Conservation (phyloP, 306 rosid genomes). For the Argentina anserina region DNA sequence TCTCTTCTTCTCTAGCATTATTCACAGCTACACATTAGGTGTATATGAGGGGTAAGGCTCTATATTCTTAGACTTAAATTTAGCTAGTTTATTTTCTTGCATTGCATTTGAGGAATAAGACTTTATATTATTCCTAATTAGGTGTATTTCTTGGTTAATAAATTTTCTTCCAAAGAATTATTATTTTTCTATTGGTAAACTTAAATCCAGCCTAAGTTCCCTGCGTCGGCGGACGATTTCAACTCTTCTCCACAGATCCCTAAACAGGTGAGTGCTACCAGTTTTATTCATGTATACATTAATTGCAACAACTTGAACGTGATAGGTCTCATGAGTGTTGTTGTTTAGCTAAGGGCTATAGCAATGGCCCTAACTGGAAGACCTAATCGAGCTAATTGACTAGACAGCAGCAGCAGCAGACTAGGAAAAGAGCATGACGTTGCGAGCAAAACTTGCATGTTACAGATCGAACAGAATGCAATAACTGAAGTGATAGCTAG, state of each 20-base stretch:
- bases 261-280: background rate
- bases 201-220: too few species aligned
- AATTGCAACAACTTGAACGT: background rate
- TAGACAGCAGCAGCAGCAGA: background rate
- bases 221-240: too few species aligned
- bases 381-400: background rate
- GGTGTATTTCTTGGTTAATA: too few species aligned
- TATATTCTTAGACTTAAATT: too few species aligned
- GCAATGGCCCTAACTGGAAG: background rate
- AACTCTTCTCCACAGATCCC: background rate
- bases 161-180: too few species aligned
- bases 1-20: too few species aligned
- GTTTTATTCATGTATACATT: background rate
- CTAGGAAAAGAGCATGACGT: slow-evolving; percentile 2
- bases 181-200: too few species aligned
- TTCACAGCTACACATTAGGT: too few species aligned
- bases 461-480: background rate
- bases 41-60: too few species aligned
- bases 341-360: background rate
- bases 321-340: background rate
- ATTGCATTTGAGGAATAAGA: too few species aligned
- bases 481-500: background rate
- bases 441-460: background rate
- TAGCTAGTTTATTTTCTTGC: too few species aligned
- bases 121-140: too few species aligned